Evolutionary conservation across 345 rosid species (phyloP).

Genomic region (Salix caprea): DNA sequence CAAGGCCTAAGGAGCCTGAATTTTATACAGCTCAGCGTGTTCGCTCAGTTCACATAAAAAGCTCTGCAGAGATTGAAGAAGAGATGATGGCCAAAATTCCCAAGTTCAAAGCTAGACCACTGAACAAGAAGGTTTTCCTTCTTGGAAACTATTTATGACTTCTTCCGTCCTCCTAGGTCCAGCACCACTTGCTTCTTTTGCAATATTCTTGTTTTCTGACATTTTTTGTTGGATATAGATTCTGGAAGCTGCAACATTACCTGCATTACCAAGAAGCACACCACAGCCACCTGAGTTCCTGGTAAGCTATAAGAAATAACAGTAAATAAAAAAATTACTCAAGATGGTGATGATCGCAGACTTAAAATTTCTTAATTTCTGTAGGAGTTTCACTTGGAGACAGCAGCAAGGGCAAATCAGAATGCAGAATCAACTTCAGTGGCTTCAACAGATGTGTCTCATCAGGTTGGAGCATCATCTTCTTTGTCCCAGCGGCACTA

Average conservation of each 20-base stretch:
- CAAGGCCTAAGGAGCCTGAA: constrained; percentile 93
- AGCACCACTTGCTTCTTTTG: background rate
- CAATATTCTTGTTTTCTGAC: background rate
- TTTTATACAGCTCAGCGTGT: constrained; percentile 83
- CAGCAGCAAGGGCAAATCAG: constrained; percentile 72
- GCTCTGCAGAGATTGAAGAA: constrained; percentile 93
- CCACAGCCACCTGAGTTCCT: constrained; percentile 84
- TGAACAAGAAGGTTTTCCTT: constrained; percentile 75
- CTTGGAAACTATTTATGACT: constrained; percentile 2
- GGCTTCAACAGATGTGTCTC: constrained; percentile 67
- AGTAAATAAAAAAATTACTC: background rate
- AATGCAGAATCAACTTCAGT: constrained; percentile 78
- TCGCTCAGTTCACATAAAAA: constrained; percentile 71
- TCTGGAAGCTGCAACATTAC: constrained; percentile 63
- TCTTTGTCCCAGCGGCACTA: background rate
- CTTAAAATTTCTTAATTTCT: constrained; percentile 6
- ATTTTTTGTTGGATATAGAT: constrained; percentile 39
- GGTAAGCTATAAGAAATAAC: constrained; percentile 32
- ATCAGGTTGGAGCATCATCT: constrained; percentile 43
- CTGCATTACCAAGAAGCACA: constrained; percentile 56
- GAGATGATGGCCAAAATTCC: constrained; percentile 97
- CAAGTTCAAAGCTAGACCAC: constrained; percentile 93
- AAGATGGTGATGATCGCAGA: background rate
- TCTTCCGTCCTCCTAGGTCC: background rate
- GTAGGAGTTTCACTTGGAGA: constrained; percentile 89